Conservation (phyloP, 1,284 basidiomycete species). For the Fomitopsis pinicola region DNA sequence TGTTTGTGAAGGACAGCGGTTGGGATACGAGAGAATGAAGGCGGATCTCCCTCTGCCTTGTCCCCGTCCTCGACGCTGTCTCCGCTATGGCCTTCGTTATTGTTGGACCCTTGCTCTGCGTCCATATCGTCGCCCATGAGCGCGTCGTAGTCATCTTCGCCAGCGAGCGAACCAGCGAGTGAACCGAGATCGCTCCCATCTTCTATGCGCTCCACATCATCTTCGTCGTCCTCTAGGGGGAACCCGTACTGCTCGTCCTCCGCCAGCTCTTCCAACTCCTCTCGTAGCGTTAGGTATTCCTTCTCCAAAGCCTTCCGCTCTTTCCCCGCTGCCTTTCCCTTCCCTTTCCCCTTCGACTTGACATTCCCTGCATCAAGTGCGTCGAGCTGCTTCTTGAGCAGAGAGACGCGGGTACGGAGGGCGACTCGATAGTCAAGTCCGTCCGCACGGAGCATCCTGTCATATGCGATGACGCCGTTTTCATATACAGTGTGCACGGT, state of each 20-base stretch:
- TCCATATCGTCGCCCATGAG: conserved; percentile 14
- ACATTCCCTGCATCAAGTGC: conserved; percentile 6
- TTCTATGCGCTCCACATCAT: conserved; percentile 3
- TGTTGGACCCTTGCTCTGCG: background rate
- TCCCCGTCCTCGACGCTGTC: background rate
- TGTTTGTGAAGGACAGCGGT: conserved; percentile 26
- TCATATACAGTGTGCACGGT: conserved; percentile 20
- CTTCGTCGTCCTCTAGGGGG: conserved; percentile 5
- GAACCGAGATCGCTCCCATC: conserved; percentile 5
- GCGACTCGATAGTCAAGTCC: conserved; percentile 25
- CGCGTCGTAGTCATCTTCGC: conserved; percentile 20
- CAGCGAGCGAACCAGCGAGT: conserved; percentile 14
- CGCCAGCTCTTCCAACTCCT: conserved; percentile 22
- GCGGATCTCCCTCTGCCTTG: conserved; percentile 17
- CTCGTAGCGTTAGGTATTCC: conserved; percentile 22
- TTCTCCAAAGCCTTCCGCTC: conserved; percentile 21
- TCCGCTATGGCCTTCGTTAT: conserved; percentile 3
- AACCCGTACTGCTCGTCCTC: conserved; percentile 21
- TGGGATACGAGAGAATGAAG: conserved; percentile 30
- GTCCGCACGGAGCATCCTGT: conserved; percentile 24
- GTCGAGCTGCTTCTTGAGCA: conserved; percentile 24
- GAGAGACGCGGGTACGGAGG: conserved; percentile 21
- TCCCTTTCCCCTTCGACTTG: conserved; percentile 13
- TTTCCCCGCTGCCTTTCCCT: conserved; percentile 18
- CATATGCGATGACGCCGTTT: conserved; percentile 30